A percentile compares a stretch with the other conserved stretches of the same genome.
These are phyloP conservation scores for Akanthomyces lecanii DNA, from an alignment of 2,329 filamentous ascomycete species.

Conservation along the genomic window DNA sequence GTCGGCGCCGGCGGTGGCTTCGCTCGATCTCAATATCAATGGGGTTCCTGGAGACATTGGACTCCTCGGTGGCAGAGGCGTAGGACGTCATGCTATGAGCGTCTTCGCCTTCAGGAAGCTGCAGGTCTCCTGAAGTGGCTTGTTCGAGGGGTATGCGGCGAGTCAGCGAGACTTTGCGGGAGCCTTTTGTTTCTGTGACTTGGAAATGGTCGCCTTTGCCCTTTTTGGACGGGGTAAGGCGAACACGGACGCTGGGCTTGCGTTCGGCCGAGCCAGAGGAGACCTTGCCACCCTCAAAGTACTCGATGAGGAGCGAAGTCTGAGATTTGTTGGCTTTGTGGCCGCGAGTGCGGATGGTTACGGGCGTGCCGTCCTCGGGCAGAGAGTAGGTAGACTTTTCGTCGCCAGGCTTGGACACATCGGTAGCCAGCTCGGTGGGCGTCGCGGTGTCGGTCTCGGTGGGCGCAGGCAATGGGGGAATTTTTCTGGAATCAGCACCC, in stretches of 20 bases:
- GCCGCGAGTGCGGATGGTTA: slow-evolving; percentile 80
- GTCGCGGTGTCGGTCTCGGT: slow-evolving; percentile 67
- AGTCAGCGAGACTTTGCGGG: slow-evolving; percentile 60
- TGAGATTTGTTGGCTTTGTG: slow-evolving; percentile 63
- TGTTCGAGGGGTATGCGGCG: slow-evolving; percentile 52
- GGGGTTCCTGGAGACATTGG: slow-evolving; percentile 69
- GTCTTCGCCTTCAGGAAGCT: slow-evolving; percentile 52
- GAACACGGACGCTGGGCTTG: slow-evolving; percentile 75
- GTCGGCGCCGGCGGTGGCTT: slow-evolving; percentile 51
- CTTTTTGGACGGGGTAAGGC: slow-evolving; percentile 74
- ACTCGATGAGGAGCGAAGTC: slow-evolving; percentile 89
- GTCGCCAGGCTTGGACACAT: slow-evolving; percentile 64
- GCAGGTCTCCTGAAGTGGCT: slow-evolving; percentile 38
- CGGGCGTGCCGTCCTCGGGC: slow-evolving; percentile 81
- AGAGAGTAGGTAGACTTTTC: slow-evolving; percentile 74
- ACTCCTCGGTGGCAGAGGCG: slow-evolving; percentile 74
- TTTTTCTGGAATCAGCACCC: slow-evolving; percentile 52
- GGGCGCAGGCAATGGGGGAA: slow-evolving; percentile 70
- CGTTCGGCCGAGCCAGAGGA: slow-evolving; percentile 53
- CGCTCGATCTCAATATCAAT: slow-evolving; percentile 86
- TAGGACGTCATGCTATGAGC: slow-evolving; percentile 67
- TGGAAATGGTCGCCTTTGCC: slow-evolving; percentile 72
- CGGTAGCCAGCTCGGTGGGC: slow-evolving; percentile 62
- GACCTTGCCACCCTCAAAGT: slow-evolving; percentile 76
- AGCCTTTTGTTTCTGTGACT: slow-evolving; percentile 75